Conservation (phyloP, 345 rosid species). For the Brassica juncea region DNA sequence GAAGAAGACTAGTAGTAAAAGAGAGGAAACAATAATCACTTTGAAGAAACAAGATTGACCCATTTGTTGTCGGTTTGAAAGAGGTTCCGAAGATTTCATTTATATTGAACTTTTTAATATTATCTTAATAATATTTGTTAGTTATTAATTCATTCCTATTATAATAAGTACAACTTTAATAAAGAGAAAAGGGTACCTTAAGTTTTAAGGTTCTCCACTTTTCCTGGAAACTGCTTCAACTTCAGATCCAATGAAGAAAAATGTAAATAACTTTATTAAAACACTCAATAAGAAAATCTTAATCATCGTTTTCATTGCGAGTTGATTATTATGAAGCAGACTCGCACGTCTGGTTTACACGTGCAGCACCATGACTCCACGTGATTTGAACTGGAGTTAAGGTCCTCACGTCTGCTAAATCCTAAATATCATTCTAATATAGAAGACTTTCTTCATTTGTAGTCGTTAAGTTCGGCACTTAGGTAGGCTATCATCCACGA, state of each 20-base stretch:
- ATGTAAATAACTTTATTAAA: background rate
- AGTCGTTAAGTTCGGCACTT: background rate
- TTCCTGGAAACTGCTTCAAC: constrained; percentile 42
- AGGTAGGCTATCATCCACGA: constrained; percentile 9
- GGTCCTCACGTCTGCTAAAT: constrained; percentile 32
- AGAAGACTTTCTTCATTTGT: background rate
- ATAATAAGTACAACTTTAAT: constrained; percentile 17
- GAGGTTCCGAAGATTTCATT: constrained; percentile 17
- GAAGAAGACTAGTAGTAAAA: constrained; percentile 33
- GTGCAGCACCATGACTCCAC: constrained; percentile 21
- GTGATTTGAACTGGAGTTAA: constrained; percentile 38
- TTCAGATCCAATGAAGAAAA: constrained; percentile 41
- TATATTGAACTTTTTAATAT: background rate
- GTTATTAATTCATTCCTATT: constrained; percentile 21
- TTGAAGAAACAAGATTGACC: constrained; percentile 27
- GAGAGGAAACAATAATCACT: constrained; percentile 35
- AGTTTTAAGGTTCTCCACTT: constrained; percentile 37
- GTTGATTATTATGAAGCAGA: constrained; percentile 20
- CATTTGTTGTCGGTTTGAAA: constrained; percentile 31
- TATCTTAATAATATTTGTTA: constrained; percentile 4
- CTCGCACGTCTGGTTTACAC: constrained; percentile 25
- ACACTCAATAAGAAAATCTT: background rate
- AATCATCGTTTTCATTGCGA: background rate
- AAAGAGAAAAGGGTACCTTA: constrained; percentile 32
- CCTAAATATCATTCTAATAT: background rate